Conservation (phyloP, 805 yeast genomes). For the Pichia phayaonensis region DNA sequence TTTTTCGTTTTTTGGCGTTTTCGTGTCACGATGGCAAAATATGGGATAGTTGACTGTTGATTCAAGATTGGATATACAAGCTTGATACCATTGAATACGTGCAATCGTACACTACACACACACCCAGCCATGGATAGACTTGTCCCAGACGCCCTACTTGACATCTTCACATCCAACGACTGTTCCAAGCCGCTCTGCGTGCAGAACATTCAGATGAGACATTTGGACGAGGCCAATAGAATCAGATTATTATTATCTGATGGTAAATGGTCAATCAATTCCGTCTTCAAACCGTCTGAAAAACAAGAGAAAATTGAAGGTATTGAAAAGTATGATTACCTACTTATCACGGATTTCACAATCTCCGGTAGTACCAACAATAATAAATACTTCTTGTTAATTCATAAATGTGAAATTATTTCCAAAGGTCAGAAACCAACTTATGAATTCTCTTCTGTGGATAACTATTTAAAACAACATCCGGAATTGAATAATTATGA, state of each 20-base stretch:
- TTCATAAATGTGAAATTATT: slow-evolving; percentile 24
- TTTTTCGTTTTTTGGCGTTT: not conserved
- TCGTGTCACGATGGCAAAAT: not conserved
- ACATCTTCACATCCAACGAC: slow-evolving; percentile 19
- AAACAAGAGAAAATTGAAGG: slow-evolving; percentile 23
- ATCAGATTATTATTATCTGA: slow-evolving; percentile 43
- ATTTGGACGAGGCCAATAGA: slow-evolving; percentile 32
- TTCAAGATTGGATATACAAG: no score
- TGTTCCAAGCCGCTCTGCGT: slow-evolving; percentile 17
- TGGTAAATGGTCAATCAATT: slow-evolving; percentile 43
- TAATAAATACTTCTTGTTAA: slow-evolving; percentile 24
- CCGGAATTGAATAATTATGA: slow-evolving; percentile 41
- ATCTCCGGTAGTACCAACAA: slow-evolving; percentile 15
- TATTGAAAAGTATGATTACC: slow-evolving; percentile 20
- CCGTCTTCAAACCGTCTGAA: slow-evolving; percentile 42
- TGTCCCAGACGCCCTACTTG: slow-evolving; percentile 18
- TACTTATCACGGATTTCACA: slow-evolving; percentile 16
- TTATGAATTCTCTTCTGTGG: slow-evolving; percentile 28
- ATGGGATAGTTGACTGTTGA: no score
- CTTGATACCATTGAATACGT: no score
- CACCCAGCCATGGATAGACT: slow-evolving; percentile 15
- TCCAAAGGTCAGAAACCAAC: slow-evolving; percentile 27
- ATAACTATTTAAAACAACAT: slow-evolving; percentile 50
- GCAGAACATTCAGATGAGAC: slow-evolving; percentile 27
- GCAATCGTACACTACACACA: no score